Base-by-base conservation (phyloP, 139 green algal species). In the Trebouxia sp. region DNA sequence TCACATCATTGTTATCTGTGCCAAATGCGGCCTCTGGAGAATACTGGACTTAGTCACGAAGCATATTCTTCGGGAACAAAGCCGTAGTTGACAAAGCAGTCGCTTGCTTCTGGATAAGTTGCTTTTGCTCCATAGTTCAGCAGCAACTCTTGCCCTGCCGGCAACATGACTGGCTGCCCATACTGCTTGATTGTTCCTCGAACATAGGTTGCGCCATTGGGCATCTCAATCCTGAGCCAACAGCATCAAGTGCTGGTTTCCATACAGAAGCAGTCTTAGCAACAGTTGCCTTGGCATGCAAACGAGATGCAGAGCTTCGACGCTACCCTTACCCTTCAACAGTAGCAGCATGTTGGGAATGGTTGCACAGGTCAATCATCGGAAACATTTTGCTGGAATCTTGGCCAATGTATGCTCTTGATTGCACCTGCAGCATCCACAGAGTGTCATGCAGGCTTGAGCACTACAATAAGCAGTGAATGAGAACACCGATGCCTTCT, bases 331-430 rank as follows among this genome's bases (percentile, higher is more conserved):
- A 72, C 62, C 62, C 62, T 45, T 72, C 62, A 45, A 72, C 62
- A n/a, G 20, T 41, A 43, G 62, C 62, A 72, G 62, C 62, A 43
- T 45, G 32, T 8, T 72, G 62, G 32, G 14, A 35, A 45, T 72
- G 62, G 14, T 72, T 72, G 62, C 62, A 72, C 35, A 45, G 10
- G 12, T 72, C 62, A 72, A 72, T 72, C 35, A 72, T 42, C n/a
- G 62, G 62, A 17, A 30, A 45, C 10, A 72, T 45, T 3, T 43
- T 72, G n/a, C 43, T 17, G 43, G 20, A 11, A 35, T 37, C 62
- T 28, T 72, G 14, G 14, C 35, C 37, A 7, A 72, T 43, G 62
- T 72, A 72, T 8, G 35, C 32, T n/a, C 62, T 35, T 30, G 7
- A 45, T 1, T 72, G 62, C 62, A 72, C 32, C 62, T 72, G 62